A percentile compares a stretch with the other conserved stretches of the same genome.
Conservation (phyloP, 331 rosid species). For the Spiraea crenata region DNA sequence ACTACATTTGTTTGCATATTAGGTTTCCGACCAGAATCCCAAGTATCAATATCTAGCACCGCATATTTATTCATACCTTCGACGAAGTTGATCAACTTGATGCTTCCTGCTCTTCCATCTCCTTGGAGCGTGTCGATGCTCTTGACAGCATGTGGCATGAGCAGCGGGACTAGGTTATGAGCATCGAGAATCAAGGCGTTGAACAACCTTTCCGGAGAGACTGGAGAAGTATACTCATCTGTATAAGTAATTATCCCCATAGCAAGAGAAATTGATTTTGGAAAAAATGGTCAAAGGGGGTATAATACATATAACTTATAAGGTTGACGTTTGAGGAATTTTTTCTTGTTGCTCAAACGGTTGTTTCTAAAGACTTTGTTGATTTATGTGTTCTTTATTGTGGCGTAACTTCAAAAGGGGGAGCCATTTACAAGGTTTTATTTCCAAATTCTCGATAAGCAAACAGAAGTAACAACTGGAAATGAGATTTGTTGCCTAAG, state of each 20-base stretch:
- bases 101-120: constrained; percentile 42
- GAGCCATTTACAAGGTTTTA: too few relatives aligned
- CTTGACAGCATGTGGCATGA: constrained; percentile 32
- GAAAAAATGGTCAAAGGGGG: neutral
- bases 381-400: too few relatives aligned
- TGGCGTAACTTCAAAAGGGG: too few relatives aligned
- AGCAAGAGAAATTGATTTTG: neutral
- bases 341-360: too few relatives aligned
- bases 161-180: constrained; percentile 37
- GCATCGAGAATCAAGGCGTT: constrained; percentile 47
- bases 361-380: too few relatives aligned
- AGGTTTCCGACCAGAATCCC: neutral
- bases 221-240: constrained; percentile 31
- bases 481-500: too few relatives aligned
- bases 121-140: constrained; percentile 39
- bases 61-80: neutral
- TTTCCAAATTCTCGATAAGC: too few relatives aligned
- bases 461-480: too few relatives aligned
- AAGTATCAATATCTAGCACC: neutral
- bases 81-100: constrained; percentile 23
- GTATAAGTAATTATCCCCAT: constrained; percentile 34
- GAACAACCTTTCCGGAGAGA: constrained; percentile 44
- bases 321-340: too few relatives aligned
- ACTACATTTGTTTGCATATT: neutral
- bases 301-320: too few relatives aligned